Base-by-base conservation (phyloP, 2,329 filamentous ascomycete species). In the Colletotrichum siamense region DNA sequence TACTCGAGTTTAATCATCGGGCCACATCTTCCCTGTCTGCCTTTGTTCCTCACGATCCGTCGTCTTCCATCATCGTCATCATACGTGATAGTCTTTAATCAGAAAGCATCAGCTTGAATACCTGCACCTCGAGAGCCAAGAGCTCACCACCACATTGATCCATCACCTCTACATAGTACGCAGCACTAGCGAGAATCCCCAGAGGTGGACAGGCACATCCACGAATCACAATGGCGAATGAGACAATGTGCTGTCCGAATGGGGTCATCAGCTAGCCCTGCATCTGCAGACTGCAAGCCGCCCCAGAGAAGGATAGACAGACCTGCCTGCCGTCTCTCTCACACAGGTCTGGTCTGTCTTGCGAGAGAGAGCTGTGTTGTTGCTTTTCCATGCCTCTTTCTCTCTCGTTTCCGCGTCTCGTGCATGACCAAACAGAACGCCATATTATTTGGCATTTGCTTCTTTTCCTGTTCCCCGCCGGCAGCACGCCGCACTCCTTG, bases 241-340 rank as follows among this genome's bases (percentile, higher is more conserved):
- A 55, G 57, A 63, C 69, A 76, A 68, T 64, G 69, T 76, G 63
- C 28, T 32, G 62, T 75, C 73, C 61, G 7, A 61, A 71, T 66
- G 73, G 39, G 63, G 52, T 28, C 30, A 62, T 71, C 55, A 39
- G 64, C 55, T 64, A 13, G 32, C 30, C 57, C 34, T 70, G 52
- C 44, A 34, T 36, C 62, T 64, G 62, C 61, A 64, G 22, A n/a
- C 26, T 32, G 26, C 32, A 36, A 34, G 32, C 30, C 28, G n/a
- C 32, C 18, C 18, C 26, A 28, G 24, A 18, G 28, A 61, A 28
- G n/a, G 26, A 44, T n/a, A 44, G 39, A 44, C 9, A n/a, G 39
- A 49, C 2, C 44, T 49, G 39, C 44, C 44, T 49, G n/a, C 44
- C 44, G n/a, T 49, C 44, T 49, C 44, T 49, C 44, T 49, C 44